A percentile compares a stretch with the other conserved stretches of the same genome.
phyloP scores from a whole-genome alignment of 352 stramenopile species.

The Phytophthora agathidicida region DNA sequence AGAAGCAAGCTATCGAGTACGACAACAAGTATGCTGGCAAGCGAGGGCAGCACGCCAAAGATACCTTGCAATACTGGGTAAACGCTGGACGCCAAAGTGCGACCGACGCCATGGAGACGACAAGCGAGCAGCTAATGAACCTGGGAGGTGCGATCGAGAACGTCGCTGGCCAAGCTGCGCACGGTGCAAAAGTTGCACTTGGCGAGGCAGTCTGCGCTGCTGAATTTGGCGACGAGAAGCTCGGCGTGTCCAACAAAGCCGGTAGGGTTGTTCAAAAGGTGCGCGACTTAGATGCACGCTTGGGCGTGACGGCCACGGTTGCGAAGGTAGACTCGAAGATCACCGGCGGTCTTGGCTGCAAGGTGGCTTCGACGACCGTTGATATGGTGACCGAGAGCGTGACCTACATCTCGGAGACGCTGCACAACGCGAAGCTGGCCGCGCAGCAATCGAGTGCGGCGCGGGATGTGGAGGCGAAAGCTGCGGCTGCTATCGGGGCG shows the following conservation, averaged over 20 bases:
- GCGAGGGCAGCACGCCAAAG: constrained; percentile 25
- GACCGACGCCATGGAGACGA: constrained; percentile 63
- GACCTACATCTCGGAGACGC: constrained; percentile 69
- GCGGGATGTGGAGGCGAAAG: constrained; percentile 45
- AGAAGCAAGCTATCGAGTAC: constrained; percentile 55
- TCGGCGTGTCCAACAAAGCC: constrained; percentile 49
- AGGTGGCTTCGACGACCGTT: constrained; percentile 56
- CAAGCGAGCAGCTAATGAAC: constrained; percentile 54
- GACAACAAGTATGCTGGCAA: constrained; percentile 60
- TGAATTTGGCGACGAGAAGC: constrained; percentile 60
- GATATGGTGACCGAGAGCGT: constrained; percentile 68
- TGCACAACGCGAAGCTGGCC: constrained; percentile 61
- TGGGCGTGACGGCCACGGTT: constrained; percentile 61
- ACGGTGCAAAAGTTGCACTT: constrained; percentile 36
- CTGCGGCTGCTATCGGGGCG: constrained; percentile 24
- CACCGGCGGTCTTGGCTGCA: constrained; percentile 61
- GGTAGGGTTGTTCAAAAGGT: constrained; percentile 53
- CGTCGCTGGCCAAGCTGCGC: constrained; percentile 29
- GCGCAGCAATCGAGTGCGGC: constrained; percentile 53
- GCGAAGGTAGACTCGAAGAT: constrained; percentile 68
- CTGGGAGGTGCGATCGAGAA: constrained; percentile 53
- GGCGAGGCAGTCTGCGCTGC: constrained; percentile 51
- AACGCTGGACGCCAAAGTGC: constrained; percentile 59
- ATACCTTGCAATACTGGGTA: constrained; percentile 50
- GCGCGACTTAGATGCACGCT: constrained; percentile 56